Evolutionary conservation across 2,329 filamentous ascomycete species (phyloP), one percentile per base, ranked within the genome.

Genomic region (Talaromyces sp.): DNA sequence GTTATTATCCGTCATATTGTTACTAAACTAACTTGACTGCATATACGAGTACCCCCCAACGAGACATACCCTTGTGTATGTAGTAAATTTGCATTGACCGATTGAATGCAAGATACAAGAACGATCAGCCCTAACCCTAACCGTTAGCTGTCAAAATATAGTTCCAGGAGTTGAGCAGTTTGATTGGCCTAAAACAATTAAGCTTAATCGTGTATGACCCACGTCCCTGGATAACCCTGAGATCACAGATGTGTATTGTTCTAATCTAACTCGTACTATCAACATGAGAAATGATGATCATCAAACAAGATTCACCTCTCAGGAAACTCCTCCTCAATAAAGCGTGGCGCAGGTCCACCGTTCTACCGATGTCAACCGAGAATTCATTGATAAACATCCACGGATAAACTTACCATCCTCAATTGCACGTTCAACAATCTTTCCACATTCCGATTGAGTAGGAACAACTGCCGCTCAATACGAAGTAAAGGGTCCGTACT

Each of bases 191-290:
- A 15, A 27, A 22, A 36, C 29, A 36, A 56, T 56, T 56, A 56
- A 56, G 53, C 53, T 56, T 56, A 56, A 56, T 56, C 31, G n/a
- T 56, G 10, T 11, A 22, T 53, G 25, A 2, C 53, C 53, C 53
- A 38, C 53, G n/a, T 22, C 25, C 45, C 45, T 6, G n/a, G 5
- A 29, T 53, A n/a, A n/a, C n/a, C n/a, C n/a, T n/a, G n/a, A n/a
- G n/a, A n/a, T n/a, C n/a, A n/a, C 29, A 31, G 5, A 31, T 49
- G 5, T 25, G 19, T 13, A 25, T 22, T 47, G 43, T 40, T 47
- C 8, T 47, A 7, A 8, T 2, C 40, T 45, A 40, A n/a, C 38
- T 40, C 38, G 4, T n/a, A 40, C 38, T 47, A 45, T 47, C 8
- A 25, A 47, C 13, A 36, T 11, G 11, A 49, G 17, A 31, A 8